Conservation (phyloP, 768 basidiomycete species). For the Pisolithus microcarpus region DNA sequence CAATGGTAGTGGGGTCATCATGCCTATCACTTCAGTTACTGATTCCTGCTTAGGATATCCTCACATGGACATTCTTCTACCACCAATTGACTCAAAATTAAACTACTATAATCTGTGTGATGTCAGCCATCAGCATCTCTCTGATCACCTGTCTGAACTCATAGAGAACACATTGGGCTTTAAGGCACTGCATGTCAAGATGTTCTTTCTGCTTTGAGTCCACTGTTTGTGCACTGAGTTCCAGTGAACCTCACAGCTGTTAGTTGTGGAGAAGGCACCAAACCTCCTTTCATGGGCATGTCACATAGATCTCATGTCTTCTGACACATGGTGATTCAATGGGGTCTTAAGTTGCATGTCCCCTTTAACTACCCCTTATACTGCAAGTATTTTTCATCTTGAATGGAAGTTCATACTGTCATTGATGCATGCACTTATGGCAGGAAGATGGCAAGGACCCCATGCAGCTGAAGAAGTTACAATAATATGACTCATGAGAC, state of each 20-base stretch:
- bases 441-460: too few species aligned
- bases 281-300: constrained; percentile 90
- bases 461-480: too few species aligned
- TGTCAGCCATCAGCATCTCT: constrained; percentile 91
- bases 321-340: constrained; percentile 91
- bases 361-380: too few species aligned
- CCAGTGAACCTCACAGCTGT: constrained; percentile 86
- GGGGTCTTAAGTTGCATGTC: too few species aligned
- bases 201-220: constrained; percentile 91
- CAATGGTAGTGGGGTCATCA: constrained; percentile 50
- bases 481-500: too few species aligned
- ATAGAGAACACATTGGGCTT: constrained; percentile 93
- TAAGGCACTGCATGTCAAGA: constrained; percentile 95
- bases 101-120: constrained; percentile 94
- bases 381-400: too few species aligned
- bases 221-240: constrained; percentile 93
- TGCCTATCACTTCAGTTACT: background rate
- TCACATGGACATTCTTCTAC: constrained; percentile 99
- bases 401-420: too few species aligned
- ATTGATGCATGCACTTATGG: too few species aligned
- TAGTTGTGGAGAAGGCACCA: constrained; percentile 85
- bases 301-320: constrained; percentile 97
- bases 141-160: constrained; percentile 91
- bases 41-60: constrained; percentile 59
- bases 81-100: constrained; percentile 93